These are phyloP conservation scores for Termitomyces eurrhizus DNA, from an alignment of 768 basidiomycete species.

Conservation along the genomic window DNA sequence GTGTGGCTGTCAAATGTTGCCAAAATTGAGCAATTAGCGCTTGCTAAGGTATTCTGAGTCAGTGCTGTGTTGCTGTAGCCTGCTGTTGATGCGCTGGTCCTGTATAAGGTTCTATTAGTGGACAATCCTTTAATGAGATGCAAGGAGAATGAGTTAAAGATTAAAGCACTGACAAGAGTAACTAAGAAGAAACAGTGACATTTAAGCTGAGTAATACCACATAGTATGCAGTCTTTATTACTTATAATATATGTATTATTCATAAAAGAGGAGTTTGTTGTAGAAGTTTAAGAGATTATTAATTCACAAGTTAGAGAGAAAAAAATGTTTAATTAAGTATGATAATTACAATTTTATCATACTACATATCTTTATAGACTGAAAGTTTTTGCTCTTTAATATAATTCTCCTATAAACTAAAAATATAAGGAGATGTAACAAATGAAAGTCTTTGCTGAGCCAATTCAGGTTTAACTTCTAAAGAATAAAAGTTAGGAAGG, in stretches of 20 bases:
- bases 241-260: neutral
- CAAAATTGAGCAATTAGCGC: too few species aligned
- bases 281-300: neutral
- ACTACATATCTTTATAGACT: too few species aligned
- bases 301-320: too few species aligned
- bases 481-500: constrained; percentile 12
- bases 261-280: neutral
- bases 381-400: neutral
- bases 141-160: constrained; percentile 30
- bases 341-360: too few species aligned
- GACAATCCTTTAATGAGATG: constrained; percentile 35
- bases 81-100: constrained; percentile 21
- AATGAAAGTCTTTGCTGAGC: constrained; percentile 9
- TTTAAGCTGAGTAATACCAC: neutral
- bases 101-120: too few species aligned
- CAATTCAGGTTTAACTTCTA: constrained; percentile 1
- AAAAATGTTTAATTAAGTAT: too few species aligned
- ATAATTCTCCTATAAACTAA: neutral
- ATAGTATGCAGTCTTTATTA: neutral
- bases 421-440: neutral
- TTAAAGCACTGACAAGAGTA: neutral
- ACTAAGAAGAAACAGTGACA: constrained; percentile 7
- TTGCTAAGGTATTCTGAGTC: too few species aligned
- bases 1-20: too few species aligned
- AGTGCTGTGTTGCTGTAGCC: too few species aligned